These are phyloP conservation scores for Hanseniaspora meyeri DNA, from an alignment of 805 yeast genomes.

Conservation along the genomic window DNA sequence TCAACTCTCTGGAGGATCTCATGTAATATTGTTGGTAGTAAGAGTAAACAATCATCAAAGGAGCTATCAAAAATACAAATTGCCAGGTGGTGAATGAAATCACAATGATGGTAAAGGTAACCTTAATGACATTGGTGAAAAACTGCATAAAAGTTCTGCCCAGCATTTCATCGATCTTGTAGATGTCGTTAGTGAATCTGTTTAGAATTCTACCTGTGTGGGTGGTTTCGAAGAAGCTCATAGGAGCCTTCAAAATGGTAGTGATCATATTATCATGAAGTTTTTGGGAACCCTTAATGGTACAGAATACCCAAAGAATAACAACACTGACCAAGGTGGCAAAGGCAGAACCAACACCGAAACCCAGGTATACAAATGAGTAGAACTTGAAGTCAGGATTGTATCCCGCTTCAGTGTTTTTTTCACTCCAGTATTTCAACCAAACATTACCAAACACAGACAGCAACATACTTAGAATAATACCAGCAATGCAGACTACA, in stretches of 20 bases:
- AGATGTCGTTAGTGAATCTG: slow-evolving; percentile 82
- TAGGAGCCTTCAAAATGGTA: slow-evolving; percentile 73
- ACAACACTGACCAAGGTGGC: slow-evolving; percentile 53
- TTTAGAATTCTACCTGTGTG: slow-evolving; percentile 87
- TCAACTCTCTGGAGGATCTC: slow-evolving; percentile 67
- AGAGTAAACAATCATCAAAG: slow-evolving; percentile 52
- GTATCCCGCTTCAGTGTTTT: slow-evolving; percentile 52
- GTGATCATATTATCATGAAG: slow-evolving; percentile 67
- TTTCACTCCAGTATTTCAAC: slow-evolving; percentile 96
- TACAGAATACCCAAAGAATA: slow-evolving; percentile 65
- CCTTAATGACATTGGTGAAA: slow-evolving; percentile 48
- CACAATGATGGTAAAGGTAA: slow-evolving; percentile 63
- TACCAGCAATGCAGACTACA: slow-evolving; percentile 39
- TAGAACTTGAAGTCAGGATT: slow-evolving; percentile 67
- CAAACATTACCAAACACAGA: slow-evolving; percentile 70
- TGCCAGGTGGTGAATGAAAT: slow-evolving; percentile 83
- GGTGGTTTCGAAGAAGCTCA: slow-evolving; percentile 91
- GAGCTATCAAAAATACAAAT: slow-evolving; percentile 57
- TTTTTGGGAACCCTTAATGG: slow-evolving; percentile 66
- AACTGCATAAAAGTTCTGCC: slow-evolving; percentile 64
- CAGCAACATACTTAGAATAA: slow-evolving; percentile 46
- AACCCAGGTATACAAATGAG: slow-evolving; percentile 57
- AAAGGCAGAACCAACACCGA: slow-evolving; percentile 59
- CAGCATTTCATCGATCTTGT: slow-evolving; percentile 69
- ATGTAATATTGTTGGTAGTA: slow-evolving; percentile 68